These are phyloP conservation scores for Cryphonectria japonica DNA, from an alignment of 2,329 filamentous ascomycete genomes.

Conservation along the genomic window DNA sequence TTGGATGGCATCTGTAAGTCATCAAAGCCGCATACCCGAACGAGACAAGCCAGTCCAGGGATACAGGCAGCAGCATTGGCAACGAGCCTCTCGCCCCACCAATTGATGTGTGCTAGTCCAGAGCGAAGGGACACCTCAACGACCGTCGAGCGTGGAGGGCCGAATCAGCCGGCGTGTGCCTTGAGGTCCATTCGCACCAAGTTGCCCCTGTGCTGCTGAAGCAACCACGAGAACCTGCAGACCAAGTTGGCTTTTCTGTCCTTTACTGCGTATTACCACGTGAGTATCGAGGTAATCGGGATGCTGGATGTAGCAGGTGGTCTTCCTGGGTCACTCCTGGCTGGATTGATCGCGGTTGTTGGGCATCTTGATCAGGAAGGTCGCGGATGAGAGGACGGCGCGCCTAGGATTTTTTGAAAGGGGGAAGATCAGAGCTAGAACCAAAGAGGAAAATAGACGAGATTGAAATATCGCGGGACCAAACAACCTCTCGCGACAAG, in stretches of 20 bases:
- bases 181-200: neutral
- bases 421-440: constrained; percentile 21
- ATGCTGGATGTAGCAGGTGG: constrained; percentile 16
- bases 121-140: neutral
- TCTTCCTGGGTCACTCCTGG: constrained; percentile 10
- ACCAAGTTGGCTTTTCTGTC: neutral
- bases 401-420: constrained; percentile 21
- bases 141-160: no score
- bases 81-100: neutral
- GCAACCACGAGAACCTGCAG: neutral
- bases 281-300: neutral
- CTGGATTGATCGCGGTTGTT: constrained; percentile 15
- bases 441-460: constrained; percentile 24
- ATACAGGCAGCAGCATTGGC: neutral
- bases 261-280: neutral
- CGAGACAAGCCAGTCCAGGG: neutral
- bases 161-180: neutral
- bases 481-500: constrained; percentile 3
- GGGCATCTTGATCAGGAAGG: constrained; percentile 25
- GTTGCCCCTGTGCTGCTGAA: neutral
- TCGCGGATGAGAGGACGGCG: constrained; percentile 15
- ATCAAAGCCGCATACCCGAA: neutral
- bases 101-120: neutral
- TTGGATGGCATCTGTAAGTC: neutral
- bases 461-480: constrained; percentile 5